These are phyloP conservation scores for Plenodomus lindquistii DNA, from an alignment of 2,329 filamentous ascomycete genomes.

Conservation along the genomic window DNA sequence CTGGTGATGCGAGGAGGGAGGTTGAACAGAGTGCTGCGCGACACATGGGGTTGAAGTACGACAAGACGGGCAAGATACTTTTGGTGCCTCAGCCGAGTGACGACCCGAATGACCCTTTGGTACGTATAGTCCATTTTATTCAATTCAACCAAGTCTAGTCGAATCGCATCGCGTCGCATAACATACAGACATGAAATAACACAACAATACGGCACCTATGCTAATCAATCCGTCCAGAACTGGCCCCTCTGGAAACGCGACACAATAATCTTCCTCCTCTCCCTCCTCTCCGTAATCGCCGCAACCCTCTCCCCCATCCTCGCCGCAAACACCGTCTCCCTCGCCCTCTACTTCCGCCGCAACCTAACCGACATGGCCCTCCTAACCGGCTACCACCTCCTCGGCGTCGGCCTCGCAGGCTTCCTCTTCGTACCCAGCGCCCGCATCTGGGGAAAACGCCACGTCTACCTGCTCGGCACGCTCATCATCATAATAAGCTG, in stretches of 20 bases:
- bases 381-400: conserved; percentile 83
- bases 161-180: no score
- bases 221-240: conserved; percentile 53
- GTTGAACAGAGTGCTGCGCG: conserved; percentile 35
- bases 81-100: conserved; percentile 89
- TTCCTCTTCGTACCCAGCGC: conserved; percentile 86
- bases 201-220: neutral
- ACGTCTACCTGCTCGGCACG: conserved; percentile 80
- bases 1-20: conserved; percentile 25
- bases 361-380: conserved; percentile 77
- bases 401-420: conserved; percentile 79
- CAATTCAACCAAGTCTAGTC: no score
- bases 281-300: conserved; percentile 78
- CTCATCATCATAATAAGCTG: conserved; percentile 73
- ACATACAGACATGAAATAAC: no score
- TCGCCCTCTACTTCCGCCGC: conserved; percentile 67
- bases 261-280: conserved; percentile 76
- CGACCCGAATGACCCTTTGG: conserved; percentile 85
- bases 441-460: conserved; percentile 89
- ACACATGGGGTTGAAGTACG: conserved; percentile 67
- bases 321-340: conserved; percentile 81
- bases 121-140: conserved; percentile 40
- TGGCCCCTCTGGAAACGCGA: conserved; percentile 90
- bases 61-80: conserved; percentile 72
- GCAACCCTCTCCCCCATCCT: conserved; percentile 84